Base-by-base conservation (phyloP, 805 yeast species). In the Yamadazyma paraphyllophila region DNA sequence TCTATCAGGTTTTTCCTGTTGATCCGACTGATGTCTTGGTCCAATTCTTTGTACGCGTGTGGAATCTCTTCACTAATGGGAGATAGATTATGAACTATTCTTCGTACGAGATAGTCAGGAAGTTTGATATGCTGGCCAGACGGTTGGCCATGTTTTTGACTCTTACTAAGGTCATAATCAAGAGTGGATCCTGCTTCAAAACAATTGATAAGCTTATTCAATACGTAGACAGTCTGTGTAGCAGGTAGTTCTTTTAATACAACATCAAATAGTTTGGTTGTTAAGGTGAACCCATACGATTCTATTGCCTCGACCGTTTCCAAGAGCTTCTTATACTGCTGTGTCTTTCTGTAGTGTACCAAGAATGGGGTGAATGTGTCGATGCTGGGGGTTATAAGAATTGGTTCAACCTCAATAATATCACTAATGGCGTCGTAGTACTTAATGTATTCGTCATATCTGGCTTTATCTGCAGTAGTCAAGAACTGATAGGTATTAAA, bases 181-280 rank as follows among this genome's bases (percentile, higher is more conserved):
- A 55, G 44, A 24, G 55, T 49, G 30, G 45, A 51, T 7, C 31
- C 43, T 27, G 43, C 20, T 10, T 52, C 48, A 37, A 55, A 45
- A 10, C 45, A 27, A 13, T 43, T 40, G 1, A 61, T 38, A 4
- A 62, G 41, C 24, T 46, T 49, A 2, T 48, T 46, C 2, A 57
- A 40, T 20, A 55, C 29, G 2, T 47, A 42, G n/a, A 49, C 41
- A 27, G 56, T 39, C 11, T 49, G 44, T 7, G 45, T 42, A n/a
- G 47, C 11, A 16, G 36, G 24, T 38, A 36, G 44, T 4, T 37
- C 32, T 9, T 41, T 42, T 42, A 61, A 59, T 4, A 66, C 40
- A 10, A 37, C 40, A 20, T 51, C 52, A 45, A 62, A 67, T n/a
- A 58, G 51, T 27, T 62, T 56, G 8, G 67, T 62, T n/a, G 70